Base-by-base conservation (phyloP, 23 red algal genomes). In the Pyropia yezoensis region DNA sequence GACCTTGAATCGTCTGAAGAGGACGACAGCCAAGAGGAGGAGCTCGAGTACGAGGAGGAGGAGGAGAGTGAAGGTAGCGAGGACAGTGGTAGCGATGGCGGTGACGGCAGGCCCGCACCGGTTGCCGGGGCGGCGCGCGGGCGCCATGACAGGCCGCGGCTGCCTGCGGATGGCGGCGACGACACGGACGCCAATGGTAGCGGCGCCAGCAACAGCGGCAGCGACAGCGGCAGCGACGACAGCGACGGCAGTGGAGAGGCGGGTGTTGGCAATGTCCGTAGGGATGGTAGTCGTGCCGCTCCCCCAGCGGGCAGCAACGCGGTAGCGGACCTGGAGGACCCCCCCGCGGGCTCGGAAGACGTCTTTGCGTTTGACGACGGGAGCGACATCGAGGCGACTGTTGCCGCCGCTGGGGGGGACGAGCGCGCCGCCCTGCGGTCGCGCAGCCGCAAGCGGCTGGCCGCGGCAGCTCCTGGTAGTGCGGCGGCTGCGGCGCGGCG, bases 1-100 rank as follows among this genome's bases (percentile, higher is more conserved):
- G 51, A 68, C 23, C 23, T 53, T 11, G 64, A 68, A 3, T 45
- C 23, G 22, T 23, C 22, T 57, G 64, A 68, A 7, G 64, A 68
- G 21, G 51, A 57, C 0, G 64, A 68, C 0, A 24, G 23, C 12
- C 4, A 68, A 23, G 64, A 68, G 21, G 64, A 68, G 28, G 64
- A 68, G 23, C 21, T 53, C 0, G 64, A 45, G 22, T 12, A 59
- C 12, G 64, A 68, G 12, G 64, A 57, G 9, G 51, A 61, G 24
- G 57, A 61, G 11, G 57, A 61, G 39, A 47, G 39, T 8, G 39
- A 47, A 47, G 39, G 39, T 13, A 14, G 11, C 27, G 57, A 61
- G 24, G 57, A 61, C 27, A 14, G 27, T 14, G 57, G 27, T 14
- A 14, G 27, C 13, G 57, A 61, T 9, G 57, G 7, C 12, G 12